Conservation (phyloP, 2,329 filamentous ascomycete genomes). For the Alternaria triticimaculans region DNA sequence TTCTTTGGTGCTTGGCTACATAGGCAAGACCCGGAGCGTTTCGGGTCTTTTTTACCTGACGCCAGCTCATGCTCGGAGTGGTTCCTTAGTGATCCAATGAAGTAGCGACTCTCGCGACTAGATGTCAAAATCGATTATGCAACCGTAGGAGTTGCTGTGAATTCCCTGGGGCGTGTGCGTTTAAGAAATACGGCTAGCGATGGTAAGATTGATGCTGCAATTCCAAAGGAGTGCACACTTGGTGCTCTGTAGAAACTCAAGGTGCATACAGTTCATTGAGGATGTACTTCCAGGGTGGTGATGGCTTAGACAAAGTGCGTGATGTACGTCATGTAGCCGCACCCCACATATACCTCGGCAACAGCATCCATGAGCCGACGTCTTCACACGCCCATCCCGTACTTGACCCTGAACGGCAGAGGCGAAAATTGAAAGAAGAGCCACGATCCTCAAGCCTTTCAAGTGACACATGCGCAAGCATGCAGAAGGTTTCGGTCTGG, state of each 20-base stretch:
- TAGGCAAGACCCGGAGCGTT: neutral
- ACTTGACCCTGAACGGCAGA: neutral
- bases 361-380: neutral
- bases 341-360: neutral
- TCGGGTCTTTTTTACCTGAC: neutral
- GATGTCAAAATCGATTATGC: neutral
- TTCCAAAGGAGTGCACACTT: neutral
- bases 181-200: neutral
- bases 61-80: neutral
- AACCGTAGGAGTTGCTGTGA: neutral
- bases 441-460: neutral
- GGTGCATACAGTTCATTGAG: neutral
- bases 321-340: neutral
- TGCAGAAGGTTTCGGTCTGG: neutral
- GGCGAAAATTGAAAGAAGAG: neutral
- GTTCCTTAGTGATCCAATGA: neutral
- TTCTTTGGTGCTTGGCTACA: conserved; percentile 2
- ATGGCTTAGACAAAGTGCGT: neutral
- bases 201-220: neutral
- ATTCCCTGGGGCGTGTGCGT: neutral
- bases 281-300: neutral
- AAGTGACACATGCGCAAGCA: neutral
- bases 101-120: neutral
- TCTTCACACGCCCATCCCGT: neutral
- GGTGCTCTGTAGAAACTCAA: neutral